Evolutionary conservation across 345 rosid genomes (phyloP).

Genomic region (Pugionium dolabratum): DNA sequence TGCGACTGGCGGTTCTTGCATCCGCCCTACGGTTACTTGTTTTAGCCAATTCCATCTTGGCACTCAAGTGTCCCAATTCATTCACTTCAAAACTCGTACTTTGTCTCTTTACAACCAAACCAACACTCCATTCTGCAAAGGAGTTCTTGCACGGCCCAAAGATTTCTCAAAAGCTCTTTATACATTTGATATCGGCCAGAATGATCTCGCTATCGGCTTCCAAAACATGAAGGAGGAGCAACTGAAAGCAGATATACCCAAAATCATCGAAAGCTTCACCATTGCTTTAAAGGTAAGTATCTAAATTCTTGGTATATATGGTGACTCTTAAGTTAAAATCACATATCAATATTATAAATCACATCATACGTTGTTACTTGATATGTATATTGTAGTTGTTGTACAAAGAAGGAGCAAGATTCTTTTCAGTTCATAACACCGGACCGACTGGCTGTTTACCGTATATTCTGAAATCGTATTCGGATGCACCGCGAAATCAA

Average conservation of each 20-base stretch:
- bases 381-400: conserved; percentile 47
- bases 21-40: conserved; percentile 54
- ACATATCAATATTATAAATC: too few relatives aligned
- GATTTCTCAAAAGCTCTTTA: conserved; percentile 73
- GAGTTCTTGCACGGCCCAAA: conserved; percentile 59
- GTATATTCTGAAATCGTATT: conserved; percentile 42
- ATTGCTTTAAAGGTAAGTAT: conserved; percentile 52
- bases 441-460: conserved; percentile 85
- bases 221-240: conserved; percentile 46
- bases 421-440: conserved; percentile 80
- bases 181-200: conserved; percentile 73
- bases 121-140: conserved; percentile 36
- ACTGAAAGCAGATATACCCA: conserved; percentile 58
- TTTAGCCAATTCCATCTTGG: conserved; percentile 64
- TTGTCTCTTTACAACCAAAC: conserved; percentile 44
- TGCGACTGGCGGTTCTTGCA: conserved; percentile 73
- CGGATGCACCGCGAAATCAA: conserved; percentile 38
- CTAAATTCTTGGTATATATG: background rate
- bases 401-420: conserved; percentile 69
- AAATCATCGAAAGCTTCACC: conserved; percentile 48
- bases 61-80: conserved; percentile 60
- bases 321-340: background rate
- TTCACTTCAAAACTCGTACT: conserved; percentile 57
- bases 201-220: conserved; percentile 61
- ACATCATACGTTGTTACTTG: conserved; percentile 10